These are phyloP conservation scores for Exophiala aquamarina DNA, from an alignment of 2,329 filamentous ascomycete species.

Conservation along the genomic window DNA sequence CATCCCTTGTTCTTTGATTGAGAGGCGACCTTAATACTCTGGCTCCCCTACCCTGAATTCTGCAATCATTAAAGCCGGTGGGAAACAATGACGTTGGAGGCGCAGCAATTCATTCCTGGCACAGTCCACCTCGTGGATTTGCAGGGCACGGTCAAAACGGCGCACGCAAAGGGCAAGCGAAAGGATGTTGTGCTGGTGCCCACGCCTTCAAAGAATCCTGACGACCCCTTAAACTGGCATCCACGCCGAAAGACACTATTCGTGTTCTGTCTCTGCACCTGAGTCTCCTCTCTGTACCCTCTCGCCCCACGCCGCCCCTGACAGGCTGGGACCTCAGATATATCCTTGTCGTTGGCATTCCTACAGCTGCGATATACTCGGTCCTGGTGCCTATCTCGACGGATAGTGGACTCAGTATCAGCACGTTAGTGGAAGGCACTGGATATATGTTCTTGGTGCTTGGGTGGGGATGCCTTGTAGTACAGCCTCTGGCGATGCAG, in stretches of 20 bases:
- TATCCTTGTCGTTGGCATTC: constrained; percentile 33
- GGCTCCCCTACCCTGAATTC: background rate
- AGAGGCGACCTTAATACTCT: background rate
- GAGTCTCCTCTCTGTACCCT: constrained; percentile 6
- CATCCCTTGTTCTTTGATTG: too few species aligned
- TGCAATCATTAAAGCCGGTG: background rate
- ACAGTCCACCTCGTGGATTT: constrained; percentile 38
- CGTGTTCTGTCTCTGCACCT: constrained; percentile 34
- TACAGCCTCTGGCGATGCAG: constrained; percentile 48
- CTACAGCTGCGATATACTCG: constrained; percentile 34
- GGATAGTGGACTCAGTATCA: constrained; percentile 42
- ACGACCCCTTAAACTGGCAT: constrained; percentile 40
- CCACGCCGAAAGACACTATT: constrained; percentile 34
- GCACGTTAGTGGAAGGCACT: constrained; percentile 47
- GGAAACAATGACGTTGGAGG: background rate
- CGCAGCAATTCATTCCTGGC: constrained; percentile 29
- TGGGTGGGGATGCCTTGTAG: constrained; percentile 46
- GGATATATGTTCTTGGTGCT: constrained; percentile 42
- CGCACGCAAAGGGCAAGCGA: constrained; percentile 20
- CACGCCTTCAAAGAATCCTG: constrained; percentile 36
- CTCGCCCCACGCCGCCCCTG: too few species aligned
- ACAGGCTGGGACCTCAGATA: too few species aligned
- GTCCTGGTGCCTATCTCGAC: constrained; percentile 40
- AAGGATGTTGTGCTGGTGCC: constrained; percentile 34
- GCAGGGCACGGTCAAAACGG: constrained; percentile 20